A percentile compares a stretch with the other conserved stretches of the same genome.
Conservation (phyloP, 495 filamentous ascomycete species). For the Endocarpon pusillum region DNA sequence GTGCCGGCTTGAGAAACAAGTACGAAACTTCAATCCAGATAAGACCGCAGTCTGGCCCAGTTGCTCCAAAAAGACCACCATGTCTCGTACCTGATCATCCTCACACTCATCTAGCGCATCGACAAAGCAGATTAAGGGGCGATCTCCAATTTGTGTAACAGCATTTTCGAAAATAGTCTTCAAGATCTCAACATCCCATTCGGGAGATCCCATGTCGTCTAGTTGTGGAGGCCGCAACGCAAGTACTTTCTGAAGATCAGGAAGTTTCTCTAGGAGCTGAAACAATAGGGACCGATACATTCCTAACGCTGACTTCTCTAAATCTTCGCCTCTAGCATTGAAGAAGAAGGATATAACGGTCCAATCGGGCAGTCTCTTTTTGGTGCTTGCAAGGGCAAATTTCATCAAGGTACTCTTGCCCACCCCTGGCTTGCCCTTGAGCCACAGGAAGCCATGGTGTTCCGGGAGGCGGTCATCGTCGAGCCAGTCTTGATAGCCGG, state of each 20-base stretch:
- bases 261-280: conserved; percentile 11
- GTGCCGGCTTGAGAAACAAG: conserved; percentile 21
- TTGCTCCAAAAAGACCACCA: conserved; percentile 19
- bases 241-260: conserved; percentile 13
- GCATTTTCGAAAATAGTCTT: conserved; percentile 14
- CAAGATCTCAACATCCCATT: conserved; percentile 15
- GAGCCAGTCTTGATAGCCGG: conserved; percentile 18
- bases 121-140: conserved; percentile 18
- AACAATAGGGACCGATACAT: conserved; percentile 30
- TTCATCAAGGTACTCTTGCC: conserved; percentile 30
- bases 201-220: neutral
- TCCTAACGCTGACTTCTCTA: conserved; percentile 29
- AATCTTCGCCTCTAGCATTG: conserved; percentile 21
- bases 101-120: conserved; percentile 29
- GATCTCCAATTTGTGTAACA: conserved; percentile 9
- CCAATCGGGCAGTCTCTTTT: neutral
- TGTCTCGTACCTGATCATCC: conserved; percentile 17
- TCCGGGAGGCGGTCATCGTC: conserved; percentile 7
- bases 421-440: conserved; percentile 30
- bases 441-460: conserved; percentile 26
- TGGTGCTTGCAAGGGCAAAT: conserved; percentile 11
- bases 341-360: conserved; percentile 26
- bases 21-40: conserved; percentile 4
- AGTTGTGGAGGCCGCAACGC: conserved; percentile 7
- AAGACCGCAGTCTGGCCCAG: conserved; percentile 9